phyloP scores from a whole-genome alignment of 495 filamentous ascomycete genomes.

The Aspergillus sclerotioniger region DNA sequence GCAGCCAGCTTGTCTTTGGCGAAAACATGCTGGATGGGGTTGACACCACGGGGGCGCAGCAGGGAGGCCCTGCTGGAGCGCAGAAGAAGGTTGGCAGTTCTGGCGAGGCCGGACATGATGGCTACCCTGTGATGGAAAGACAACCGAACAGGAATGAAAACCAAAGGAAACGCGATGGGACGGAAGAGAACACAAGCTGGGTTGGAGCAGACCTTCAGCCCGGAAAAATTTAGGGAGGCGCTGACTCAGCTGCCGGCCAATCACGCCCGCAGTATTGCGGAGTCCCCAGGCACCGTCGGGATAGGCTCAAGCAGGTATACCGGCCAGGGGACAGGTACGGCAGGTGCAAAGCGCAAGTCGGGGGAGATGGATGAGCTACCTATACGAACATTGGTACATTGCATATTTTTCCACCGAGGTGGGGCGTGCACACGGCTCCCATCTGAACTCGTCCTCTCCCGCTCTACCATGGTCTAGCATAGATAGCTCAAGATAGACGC shows the following conservation, averaged over 20 bases:
- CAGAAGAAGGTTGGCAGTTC: constrained; percentile 66
- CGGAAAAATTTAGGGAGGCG: constrained; percentile 43
- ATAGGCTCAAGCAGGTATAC: too few relatives aligned
- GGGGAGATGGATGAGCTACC: too few relatives aligned
- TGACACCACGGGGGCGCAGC: constrained; percentile 57
- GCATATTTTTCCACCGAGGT: too few relatives aligned
- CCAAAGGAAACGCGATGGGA: constrained; percentile 35
- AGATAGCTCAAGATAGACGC: too few relatives aligned
- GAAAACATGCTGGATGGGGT: constrained; percentile 69
- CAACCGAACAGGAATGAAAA: constrained; percentile 32
- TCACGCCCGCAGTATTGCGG: constrained; percentile 40
- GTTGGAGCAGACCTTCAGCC: constrained; percentile 20
- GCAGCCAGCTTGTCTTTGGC: constrained; percentile 63
- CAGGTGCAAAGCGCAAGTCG: too few relatives aligned
- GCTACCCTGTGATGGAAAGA: constrained; percentile 32
- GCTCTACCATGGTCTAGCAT: too few relatives aligned
- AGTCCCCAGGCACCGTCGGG: constrained; percentile 9
- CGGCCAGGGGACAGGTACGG: constrained; percentile 8
- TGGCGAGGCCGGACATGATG: constrained; percentile 64
- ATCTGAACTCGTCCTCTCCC: too few relatives aligned
- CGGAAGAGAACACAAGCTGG: constrained; percentile 26
- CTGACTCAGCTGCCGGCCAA: constrained; percentile 45
- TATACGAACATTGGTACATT: too few relatives aligned
- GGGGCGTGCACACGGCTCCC: too few relatives aligned
- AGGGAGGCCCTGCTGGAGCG: constrained; percentile 65